phyloP scores from a whole-genome alignment of 2,329 filamentous ascomycete genomes.

The Emergomyces africanus region DNA sequence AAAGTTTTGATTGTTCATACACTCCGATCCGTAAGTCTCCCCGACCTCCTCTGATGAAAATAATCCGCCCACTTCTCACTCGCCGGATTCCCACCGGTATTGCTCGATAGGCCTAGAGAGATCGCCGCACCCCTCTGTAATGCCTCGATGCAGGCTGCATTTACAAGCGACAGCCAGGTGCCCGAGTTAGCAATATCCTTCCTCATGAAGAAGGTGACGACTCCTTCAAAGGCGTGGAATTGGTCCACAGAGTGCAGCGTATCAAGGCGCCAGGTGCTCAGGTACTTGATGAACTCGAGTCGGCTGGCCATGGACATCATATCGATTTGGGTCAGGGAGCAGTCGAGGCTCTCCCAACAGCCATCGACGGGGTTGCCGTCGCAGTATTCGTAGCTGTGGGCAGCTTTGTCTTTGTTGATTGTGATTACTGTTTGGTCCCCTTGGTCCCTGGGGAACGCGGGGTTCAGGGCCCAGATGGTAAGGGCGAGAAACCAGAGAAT shows the following conservation, averaged over 20 bases:
- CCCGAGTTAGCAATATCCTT: conserved; percentile 11
- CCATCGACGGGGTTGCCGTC: conserved; percentile 2
- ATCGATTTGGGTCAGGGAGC: conserved; percentile 14
- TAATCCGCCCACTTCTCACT: conserved; percentile 10
- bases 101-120: conserved; percentile 7
- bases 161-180: conserved; percentile 14
- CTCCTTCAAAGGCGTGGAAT: conserved; percentile 13
- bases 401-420: background rate
- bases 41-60: conserved; percentile 8
- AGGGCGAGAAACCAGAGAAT: conserved; percentile 5
- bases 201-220: conserved; percentile 14
- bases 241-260: conserved; percentile 11
- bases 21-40: conserved; percentile 7
- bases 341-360: conserved; percentile 13
- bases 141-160: conserved; percentile 12
- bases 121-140: conserved; percentile 12
- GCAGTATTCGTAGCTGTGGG: background rate
- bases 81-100: conserved; percentile 10
- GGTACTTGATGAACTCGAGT: conserved; percentile 14
- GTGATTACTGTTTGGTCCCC: background rate
- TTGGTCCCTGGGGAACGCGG: background rate
- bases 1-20: conserved; percentile 1
- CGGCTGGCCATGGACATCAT: conserved; percentile 11
- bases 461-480: background rate
- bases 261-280: conserved; percentile 10